Percentiles rank a stretch among this genome's conserved stretches.
phyloP scores from a whole-genome alignment of 2,329 filamentous ascomycete genomes.

The Plectosphaerella sp. region DNA sequence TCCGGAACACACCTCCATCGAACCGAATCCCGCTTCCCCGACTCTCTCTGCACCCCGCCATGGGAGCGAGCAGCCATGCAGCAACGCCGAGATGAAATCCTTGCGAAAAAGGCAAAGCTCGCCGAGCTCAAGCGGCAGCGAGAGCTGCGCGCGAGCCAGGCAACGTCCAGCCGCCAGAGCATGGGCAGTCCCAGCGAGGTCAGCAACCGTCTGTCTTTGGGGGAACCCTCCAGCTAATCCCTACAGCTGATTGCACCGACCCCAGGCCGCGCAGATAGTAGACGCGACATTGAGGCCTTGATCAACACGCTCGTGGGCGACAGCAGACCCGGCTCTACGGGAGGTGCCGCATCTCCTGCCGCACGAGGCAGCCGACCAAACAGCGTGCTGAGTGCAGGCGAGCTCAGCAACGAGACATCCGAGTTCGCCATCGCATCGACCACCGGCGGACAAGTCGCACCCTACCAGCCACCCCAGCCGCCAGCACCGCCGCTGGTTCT shows the following conservation, averaged over 20 bases:
- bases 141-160: constrained; percentile 75
- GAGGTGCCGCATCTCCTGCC: constrained; percentile 60
- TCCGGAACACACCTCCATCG: neutral
- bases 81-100: constrained; percentile 90
- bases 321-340: constrained; percentile 66
- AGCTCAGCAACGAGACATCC: constrained; percentile 71
- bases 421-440: constrained; percentile 48
- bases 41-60: constrained; percentile 29
- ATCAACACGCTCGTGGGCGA: constrained; percentile 82
- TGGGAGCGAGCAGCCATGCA: constrained; percentile 55
- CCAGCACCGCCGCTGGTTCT: constrained; percentile 58
- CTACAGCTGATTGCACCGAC: constrained; percentile 56
- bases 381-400: constrained; percentile 77
- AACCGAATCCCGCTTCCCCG: neutral
- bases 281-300: constrained; percentile 76
- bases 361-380: constrained; percentile 73
- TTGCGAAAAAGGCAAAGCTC: constrained; percentile 95
- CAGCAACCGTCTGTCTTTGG: constrained; percentile 24
- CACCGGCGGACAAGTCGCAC: constrained; percentile 25
- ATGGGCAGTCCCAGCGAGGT: constrained; percentile 70
- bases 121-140: constrained; percentile 92
- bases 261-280: constrained; percentile 63
- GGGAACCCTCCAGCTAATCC: constrained; percentile 3
- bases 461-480: constrained; percentile 23
- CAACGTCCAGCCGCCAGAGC: constrained; percentile 64